phyloP scores from a whole-genome alignment of 2,329 filamentous ascomycete genomes.

The Scleromitrula shiraiana region DNA sequence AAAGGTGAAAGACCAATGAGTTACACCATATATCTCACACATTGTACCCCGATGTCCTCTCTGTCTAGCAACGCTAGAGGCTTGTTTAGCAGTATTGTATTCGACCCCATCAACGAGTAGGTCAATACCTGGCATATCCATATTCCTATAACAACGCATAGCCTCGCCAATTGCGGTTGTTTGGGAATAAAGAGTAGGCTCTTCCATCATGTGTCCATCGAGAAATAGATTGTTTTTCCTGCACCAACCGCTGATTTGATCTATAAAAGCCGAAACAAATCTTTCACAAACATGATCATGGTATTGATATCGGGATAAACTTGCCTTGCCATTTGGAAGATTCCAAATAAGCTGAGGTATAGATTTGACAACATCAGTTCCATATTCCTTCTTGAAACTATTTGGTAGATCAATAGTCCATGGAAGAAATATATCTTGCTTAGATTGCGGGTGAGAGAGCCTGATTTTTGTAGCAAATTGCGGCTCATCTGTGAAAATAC shows the following conservation, averaged over 20 bases:
- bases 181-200: slow-evolving; percentile 28
- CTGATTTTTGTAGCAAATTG: slow-evolving; percentile 29
- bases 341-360: slow-evolving; percentile 30
- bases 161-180: slow-evolving; percentile 29
- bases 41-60: slow-evolving; percentile 26
- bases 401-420: slow-evolving; percentile 28
- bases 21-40: slow-evolving; percentile 29
- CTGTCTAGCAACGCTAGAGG: slow-evolving; percentile 27
- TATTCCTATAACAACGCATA: slow-evolving; percentile 29
- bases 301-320: slow-evolving; percentile 25
- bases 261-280: slow-evolving; percentile 29
- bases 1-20: slow-evolving; percentile 30
- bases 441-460: slow-evolving; percentile 20
- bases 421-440: slow-evolving; percentile 27
- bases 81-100: slow-evolving; percentile 30
- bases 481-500: slow-evolving; percentile 31
- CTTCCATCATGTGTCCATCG: slow-evolving; percentile 31
- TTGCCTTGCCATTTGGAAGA: slow-evolving; percentile 23
- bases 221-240: slow-evolving; percentile 23
- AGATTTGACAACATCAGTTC: slow-evolving; percentile 19
- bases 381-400: slow-evolving; percentile 23
- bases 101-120: slow-evolving; percentile 28
- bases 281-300: slow-evolving; percentile 30
- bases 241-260: slow-evolving; percentile 27
- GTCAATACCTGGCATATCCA: slow-evolving; percentile 30